Conservation (phyloP, 441 rosid species). For the Breynia disticha region DNA sequence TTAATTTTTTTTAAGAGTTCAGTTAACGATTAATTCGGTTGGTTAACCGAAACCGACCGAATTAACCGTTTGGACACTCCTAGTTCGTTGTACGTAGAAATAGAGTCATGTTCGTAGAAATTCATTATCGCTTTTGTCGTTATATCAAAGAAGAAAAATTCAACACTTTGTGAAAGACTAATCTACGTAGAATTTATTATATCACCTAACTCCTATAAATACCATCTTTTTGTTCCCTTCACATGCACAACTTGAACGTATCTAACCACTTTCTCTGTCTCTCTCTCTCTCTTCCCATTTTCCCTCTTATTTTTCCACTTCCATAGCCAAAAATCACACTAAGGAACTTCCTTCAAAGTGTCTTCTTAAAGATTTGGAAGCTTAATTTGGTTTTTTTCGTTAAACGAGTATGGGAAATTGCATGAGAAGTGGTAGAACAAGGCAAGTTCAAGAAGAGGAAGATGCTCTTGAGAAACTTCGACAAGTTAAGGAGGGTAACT, state of each 20-base stretch:
- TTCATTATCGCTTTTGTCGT: no score
- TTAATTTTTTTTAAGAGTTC: no score
- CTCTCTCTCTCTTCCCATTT: neutral
- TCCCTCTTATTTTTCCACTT: neutral
- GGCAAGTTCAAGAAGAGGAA: slow-evolving; percentile 18
- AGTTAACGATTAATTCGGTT: no score
- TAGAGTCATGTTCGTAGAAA: no score
- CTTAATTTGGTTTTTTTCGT: neutral
- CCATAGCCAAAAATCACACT: no score
- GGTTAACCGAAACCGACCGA: no score
- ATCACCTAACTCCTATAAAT: slow-evolving; percentile 15
- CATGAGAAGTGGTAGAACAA: slow-evolving; percentile 19
- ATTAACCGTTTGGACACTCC: no score
- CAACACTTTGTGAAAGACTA: neutral
- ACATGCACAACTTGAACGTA: slow-evolving; percentile 13
- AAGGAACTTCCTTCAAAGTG: no score
- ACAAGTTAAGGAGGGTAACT: neutral
- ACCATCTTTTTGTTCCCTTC: slow-evolving; percentile 7
- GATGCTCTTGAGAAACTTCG: slow-evolving; percentile 10
- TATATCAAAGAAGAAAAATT: neutral
- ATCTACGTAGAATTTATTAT: slow-evolving; percentile 10
- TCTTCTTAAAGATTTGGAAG: no score
- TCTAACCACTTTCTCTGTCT: neutral
- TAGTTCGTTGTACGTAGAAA: no score
- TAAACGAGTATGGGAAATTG: slow-evolving; percentile 56